Evolutionary conservation across 441 rosid species (phyloP).

Genomic region (Jatropha multifida): DNA sequence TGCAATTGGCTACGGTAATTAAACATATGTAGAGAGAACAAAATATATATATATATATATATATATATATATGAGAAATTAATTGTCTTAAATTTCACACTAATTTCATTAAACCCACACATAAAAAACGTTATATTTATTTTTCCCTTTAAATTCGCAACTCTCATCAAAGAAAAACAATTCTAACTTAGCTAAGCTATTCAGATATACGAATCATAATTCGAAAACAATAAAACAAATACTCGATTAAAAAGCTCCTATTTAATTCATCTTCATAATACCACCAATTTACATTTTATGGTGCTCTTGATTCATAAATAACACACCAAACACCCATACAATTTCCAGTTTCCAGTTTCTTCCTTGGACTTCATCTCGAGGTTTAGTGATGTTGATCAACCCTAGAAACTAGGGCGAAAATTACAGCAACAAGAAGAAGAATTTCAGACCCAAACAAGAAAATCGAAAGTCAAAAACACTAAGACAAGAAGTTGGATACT

Average conservation of each 20-base stretch:
- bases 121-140: background rate
- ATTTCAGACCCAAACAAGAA: conserved; percentile 13
- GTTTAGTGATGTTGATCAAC: conserved; percentile 18
- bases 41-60: background rate
- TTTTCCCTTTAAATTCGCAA: background rate
- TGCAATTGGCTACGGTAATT: background rate
- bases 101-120: conserved; percentile 2
- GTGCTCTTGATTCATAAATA: background rate
- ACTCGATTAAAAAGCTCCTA: background rate
- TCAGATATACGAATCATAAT: background rate
- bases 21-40: too few relatives aligned
- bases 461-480: conserved; percentile 4
- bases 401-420: conserved; percentile 6
- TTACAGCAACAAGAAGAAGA: background rate
- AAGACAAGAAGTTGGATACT: background rate
- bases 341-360: background rate
- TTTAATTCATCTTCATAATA: background rate
- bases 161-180: background rate
- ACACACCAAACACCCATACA: conserved; percentile 11
- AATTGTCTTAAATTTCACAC: background rate
- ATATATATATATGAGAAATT: background rate
- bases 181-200: background rate
- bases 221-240: background rate
- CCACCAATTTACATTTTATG: background rate
- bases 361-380: background rate